Evolutionary conservation across 495 filamentous ascomycete species (phyloP).

Genomic region (Hyaloscypha bicolor): DNA sequence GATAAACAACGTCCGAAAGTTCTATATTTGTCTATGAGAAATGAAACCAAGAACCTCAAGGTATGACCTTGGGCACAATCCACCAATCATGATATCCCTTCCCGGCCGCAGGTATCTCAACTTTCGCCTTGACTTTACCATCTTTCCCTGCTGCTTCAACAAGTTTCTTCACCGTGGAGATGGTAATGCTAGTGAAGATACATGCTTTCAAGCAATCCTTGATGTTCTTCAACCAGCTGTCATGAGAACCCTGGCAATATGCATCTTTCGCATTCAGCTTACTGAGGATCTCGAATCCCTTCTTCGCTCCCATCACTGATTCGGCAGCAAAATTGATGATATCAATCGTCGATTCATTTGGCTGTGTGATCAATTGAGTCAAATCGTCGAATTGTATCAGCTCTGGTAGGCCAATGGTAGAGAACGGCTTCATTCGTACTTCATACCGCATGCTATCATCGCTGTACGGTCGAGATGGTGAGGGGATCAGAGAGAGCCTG

Average conservation of each 20-base stretch:
- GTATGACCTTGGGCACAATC: slow-evolving; percentile 67
- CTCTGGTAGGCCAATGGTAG: slow-evolving; percentile 67
- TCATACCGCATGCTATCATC: slow-evolving; percentile 75
- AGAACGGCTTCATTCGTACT: slow-evolving; percentile 88
- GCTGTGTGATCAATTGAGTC: slow-evolving; percentile 39
- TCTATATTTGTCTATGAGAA: not conserved
- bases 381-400: slow-evolving; percentile 70
- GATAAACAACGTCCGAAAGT: too few species aligned
- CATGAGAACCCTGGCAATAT: slow-evolving; percentile 52
- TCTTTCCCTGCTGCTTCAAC: slow-evolving; percentile 24
- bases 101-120: slow-evolving; percentile 56
- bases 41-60: slow-evolving; percentile 10
- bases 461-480: slow-evolving; percentile 68
- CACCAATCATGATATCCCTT: slow-evolving; percentile 75
- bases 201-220: slow-evolving; percentile 64
- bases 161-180: slow-evolving; percentile 57
- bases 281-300: slow-evolving; percentile 63
- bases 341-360: slow-evolving; percentile 37
- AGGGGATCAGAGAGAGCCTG: slow-evolving; percentile 60
- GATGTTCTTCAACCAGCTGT: slow-evolving; percentile 58
- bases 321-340: slow-evolving; percentile 63
- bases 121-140: slow-evolving; percentile 41
- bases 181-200: slow-evolving; percentile 66
- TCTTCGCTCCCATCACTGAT: slow-evolving; percentile 61
- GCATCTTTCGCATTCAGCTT: slow-evolving; percentile 49